Evolutionary conservation across 139 green algal genomes (phyloP), one percentile per base, ranked within the genome.

Genomic region (Closterium sp.): DNA sequence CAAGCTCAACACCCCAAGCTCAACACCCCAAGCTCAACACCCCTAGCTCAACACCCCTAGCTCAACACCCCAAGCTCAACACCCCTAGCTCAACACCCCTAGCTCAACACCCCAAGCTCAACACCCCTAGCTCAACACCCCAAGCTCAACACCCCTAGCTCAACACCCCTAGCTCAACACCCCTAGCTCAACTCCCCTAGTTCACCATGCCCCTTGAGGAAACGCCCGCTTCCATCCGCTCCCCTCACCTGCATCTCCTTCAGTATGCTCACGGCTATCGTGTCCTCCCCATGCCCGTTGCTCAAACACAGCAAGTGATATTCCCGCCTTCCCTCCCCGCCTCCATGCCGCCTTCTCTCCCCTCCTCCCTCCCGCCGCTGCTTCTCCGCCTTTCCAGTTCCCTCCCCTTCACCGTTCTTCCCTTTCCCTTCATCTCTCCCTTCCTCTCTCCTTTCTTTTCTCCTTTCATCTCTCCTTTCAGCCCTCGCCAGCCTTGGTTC

Each of bases 201-300:
- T 31, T 19, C 81, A 16, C 16, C 36, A 31, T 34, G 16, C 25
- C n/a, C 86, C 86, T 21, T 21, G 86, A n/a, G n/a, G n/a, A n/a
- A n/a, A n/a, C n/a, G 10, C 86, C 35, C n/a, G 43, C 33, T 16
- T 33, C 7, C 33, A 85, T 32, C 81, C 38, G 10, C 21, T 19
- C n/a, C 81, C 81, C 81, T 7, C 36, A 31, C 7, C 35, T 33
- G 28, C 86, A 94, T 33, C 83, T 86, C 89, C 34, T 66, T 66
- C 23, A 93, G 64, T 25, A 94, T 84, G 36, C 69, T 32, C 0
- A 93, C 86, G 10, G 89, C 92, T 16, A 94, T 94, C 25, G 92
- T 36, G 90, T 94, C 92, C 87, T 94, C 89, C 21, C 92, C 92
- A 84, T 94, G 92, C 66, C 92, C 92, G 87, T 94, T 94, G 92